phyloP scores from a whole-genome alignment of 306 rosid species.

The Luffa aegyptiaca region DNA sequence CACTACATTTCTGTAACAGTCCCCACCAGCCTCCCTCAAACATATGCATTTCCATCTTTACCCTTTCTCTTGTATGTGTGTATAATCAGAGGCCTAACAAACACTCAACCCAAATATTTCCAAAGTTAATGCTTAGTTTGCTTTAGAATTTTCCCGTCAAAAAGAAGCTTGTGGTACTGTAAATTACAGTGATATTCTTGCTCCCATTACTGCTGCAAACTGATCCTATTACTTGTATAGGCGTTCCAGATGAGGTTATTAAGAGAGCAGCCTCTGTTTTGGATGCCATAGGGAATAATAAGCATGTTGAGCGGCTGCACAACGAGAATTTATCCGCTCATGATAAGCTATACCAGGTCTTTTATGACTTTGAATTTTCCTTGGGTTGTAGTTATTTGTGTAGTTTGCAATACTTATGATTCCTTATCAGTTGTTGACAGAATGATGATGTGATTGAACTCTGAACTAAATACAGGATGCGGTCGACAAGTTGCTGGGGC shows the following conservation, averaged over 20 bases:
- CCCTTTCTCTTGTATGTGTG: no score
- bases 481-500: slow-evolving; percentile 59
- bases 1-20: no score
- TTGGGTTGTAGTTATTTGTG: neutral
- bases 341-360: slow-evolving; percentile 65
- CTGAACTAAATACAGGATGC: slow-evolving; percentile 46
- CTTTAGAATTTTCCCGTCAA: neutral
- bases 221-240: slow-evolving; percentile 20
- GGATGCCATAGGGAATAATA: slow-evolving; percentile 47
- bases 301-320: slow-evolving; percentile 42
- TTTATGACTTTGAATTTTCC: slow-evolving; percentile 9
- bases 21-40: no score
- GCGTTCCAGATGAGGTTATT: slow-evolving; percentile 68
- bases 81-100: no score
- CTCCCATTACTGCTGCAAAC: neutral
- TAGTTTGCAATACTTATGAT: neutral
- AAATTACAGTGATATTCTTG: neutral
- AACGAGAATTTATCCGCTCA: slow-evolving; percentile 47
- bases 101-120: neutral
- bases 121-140: neutral
- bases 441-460: neutral
- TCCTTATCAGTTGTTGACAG: neutral
- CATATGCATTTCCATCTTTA: no score
- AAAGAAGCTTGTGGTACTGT: neutral
- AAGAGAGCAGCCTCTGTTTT: slow-evolving; percentile 69